Evolutionary conservation across 306 rosid species (phyloP), one percentile per base, ranked within the genome.

Genomic region (Lablab purpureus): DNA sequence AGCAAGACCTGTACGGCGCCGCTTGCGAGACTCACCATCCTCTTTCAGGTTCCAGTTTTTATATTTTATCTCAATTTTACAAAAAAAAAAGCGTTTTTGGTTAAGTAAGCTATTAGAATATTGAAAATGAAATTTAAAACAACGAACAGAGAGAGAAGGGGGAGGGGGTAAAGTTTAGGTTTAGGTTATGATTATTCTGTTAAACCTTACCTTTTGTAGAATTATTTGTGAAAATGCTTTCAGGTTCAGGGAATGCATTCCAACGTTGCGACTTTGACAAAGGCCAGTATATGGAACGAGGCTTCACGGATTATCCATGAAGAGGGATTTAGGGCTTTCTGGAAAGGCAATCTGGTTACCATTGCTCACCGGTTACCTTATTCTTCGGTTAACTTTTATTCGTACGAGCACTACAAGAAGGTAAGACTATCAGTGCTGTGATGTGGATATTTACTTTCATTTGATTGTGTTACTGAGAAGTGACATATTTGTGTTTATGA

Each of bases 231-330:
- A 15, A 25, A 34, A 1, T 49, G 19, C 76, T 32, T 34, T 83
- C 71, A 96, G 99, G 80, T 96, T 83, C 99, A 96, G 84, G 99
- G 99, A 27, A 96, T 93, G 99, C 98, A 96, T 82, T 88, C 99
- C 17, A 93, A 91, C 77, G 88, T 86, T 51, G 96, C 93, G 22
- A 85, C 97, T 21, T 73, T 96, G 89, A 87, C 84, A 56, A 93
- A 91, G 55, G 80, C 92, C 8, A 90, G 98, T 77, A 87, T 96
- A 80, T 93, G 99, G 99, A 88, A 74, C 17, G 98, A 96, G 90
- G 99, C 99, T 52, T 90, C 99, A 5, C 80, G 99, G 58, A 93
- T 96, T 82, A 82, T 89, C 54, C 81, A 86, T 19, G 98, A 96
- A 87, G 99, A 96, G 71, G 99, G 99, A 19, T 83, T 96, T 82